Evolutionary conservation across 805 yeast species (phyloP), one percentile per base, ranked within the genome.

Genomic region (Yarrowia divulgata): DNA sequence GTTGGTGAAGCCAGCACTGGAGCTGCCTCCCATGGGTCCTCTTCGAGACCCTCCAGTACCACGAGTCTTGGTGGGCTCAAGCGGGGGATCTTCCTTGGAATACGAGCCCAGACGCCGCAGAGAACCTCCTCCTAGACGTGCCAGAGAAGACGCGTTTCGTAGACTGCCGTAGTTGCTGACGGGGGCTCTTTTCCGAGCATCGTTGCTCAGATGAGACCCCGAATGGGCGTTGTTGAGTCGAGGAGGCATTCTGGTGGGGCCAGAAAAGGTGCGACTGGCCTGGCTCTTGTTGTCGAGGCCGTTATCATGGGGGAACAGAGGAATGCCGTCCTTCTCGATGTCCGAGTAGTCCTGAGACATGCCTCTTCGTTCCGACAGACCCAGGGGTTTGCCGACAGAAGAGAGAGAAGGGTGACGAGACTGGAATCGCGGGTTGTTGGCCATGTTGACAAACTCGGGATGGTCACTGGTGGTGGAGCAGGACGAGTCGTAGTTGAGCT

Each of bases 331-430:
- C 66, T 60, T 60, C 16, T 60, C 66, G n/a, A 60, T 60, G 9
- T 60, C 66, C 1, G 66, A 60, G 34, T 60, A 60, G 52, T 60
- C 66, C 52, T 60, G 66, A 1, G 66, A 43, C 34, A 45, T 29
- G 32, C 66, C 66, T 45, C 66, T 4, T 18, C 66, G 66, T 32
- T 60, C 66, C 1, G 40, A 16, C 14, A 45, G 43, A 0, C 52
- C 66, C 29, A 34, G 18, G 52, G 66, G 66, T 18, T 45, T 43
- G 13, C 52, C 52, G 9, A 60, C 52, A 18, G 66, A 60, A 1
- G 66, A 60, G 3, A 60, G 52, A 4, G 74, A 74, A 13, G 72
- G 71, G 43, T 73, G 74, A 2, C 76, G 69, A 1, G 71, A 57
- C 46, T 73, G 74, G 58, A 73, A 73, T 35, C 75, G 54, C 1